phyloP scores from a whole-genome alignment of 2,329 filamentous ascomycete species.

The Fusarium nematophilum region DNA sequence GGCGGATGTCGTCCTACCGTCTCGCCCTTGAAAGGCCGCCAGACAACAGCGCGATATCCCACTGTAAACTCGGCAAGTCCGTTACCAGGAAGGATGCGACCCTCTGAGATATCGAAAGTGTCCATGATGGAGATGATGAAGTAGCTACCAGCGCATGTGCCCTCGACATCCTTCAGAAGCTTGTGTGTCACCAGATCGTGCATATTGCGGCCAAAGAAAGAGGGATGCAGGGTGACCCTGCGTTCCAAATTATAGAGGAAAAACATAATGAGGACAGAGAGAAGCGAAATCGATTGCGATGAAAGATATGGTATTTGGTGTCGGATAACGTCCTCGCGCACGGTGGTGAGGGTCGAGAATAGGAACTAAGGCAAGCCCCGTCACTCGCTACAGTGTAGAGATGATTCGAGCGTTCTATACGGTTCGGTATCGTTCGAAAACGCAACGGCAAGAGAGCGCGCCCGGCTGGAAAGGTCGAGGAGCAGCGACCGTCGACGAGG shows the following conservation, averaged over 20 bases:
- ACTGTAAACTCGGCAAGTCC: conserved; percentile 96
- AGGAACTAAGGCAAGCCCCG: not conserved
- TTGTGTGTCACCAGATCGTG: conserved; percentile 90
- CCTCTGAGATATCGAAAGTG: conserved; percentile 93
- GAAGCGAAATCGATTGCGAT: conserved; percentile 16
- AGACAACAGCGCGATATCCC: conserved; percentile 94
- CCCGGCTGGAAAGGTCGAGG: conserved; percentile 9
- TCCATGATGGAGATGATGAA: conserved; percentile 99
- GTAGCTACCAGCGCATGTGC: conserved; percentile 93
- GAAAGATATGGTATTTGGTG: conserved; percentile 2
- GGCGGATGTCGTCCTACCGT: conserved; percentile 72
- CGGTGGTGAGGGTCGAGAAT: conserved; percentile 4
- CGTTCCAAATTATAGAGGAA: conserved; percentile 98
- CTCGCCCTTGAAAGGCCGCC: conserved; percentile 98
- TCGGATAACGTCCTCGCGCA: conserved; percentile 10
- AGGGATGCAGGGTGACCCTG: conserved; percentile 93
- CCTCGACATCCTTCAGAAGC: conserved; percentile 92
- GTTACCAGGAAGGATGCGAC: conserved; percentile 89
- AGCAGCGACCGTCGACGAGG: conserved; percentile 14
- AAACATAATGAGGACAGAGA: conserved; percentile 74
- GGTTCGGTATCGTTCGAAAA: conserved; percentile 8
- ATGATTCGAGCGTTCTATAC: conserved; percentile 10
- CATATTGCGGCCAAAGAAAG: conserved; percentile 95
- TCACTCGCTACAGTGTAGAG: not conserved
- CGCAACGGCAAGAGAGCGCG: conserved; percentile 9